phyloP scores from a whole-genome alignment of 306 rosid species.

The Medicago ruthenica region DNA sequence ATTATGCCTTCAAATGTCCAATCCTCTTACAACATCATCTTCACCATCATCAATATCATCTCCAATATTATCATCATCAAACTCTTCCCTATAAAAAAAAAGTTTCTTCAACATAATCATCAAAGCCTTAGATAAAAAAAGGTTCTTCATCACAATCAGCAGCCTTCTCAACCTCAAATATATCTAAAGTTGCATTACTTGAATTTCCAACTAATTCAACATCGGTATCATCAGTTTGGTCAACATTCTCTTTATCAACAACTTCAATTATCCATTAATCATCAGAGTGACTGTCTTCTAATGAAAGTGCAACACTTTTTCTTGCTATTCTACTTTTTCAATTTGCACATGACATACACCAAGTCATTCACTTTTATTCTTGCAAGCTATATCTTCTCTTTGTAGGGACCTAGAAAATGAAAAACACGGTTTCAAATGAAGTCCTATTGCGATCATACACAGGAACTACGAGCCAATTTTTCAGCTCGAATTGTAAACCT shows the following conservation, averaged over 20 bases:
- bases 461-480: background rate
- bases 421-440: constrained; percentile 4
- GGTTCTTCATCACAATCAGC: background rate
- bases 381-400: background rate
- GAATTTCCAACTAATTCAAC: background rate
- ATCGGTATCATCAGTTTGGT: background rate
- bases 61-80: constrained; percentile 1
- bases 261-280: background rate
- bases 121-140: background rate
- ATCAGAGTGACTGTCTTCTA: constrained; percentile 2
- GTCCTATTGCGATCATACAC: background rate
- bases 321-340: constrained; percentile 19
- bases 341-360: background rate
- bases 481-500: background rate
- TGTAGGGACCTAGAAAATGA: constrained; percentile 3
- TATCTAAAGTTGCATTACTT: constrained; percentile 5
- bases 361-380: constrained; percentile 7
- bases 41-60: background rate
- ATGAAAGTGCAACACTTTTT: background rate
- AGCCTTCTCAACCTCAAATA: background rate
- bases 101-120: background rate
- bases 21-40: background rate
- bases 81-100: background rate
- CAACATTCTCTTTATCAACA: background rate
- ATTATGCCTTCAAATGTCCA: background rate